phyloP scores from a whole-genome alignment of 148 eudicot genomes.

The Rhododendron ferrugineum region DNA sequence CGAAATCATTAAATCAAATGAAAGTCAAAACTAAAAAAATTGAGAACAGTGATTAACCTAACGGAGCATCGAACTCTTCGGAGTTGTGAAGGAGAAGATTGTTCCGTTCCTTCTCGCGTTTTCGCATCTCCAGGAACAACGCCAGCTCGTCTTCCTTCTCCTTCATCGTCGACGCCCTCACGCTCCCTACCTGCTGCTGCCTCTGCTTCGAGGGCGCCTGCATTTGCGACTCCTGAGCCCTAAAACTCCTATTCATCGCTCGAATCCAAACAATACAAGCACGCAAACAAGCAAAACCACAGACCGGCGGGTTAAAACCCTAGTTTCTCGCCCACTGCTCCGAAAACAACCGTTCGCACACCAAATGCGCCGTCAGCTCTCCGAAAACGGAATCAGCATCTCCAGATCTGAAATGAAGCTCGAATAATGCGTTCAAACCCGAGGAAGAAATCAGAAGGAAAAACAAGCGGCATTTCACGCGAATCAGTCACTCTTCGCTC shows the following conservation, averaged over 20 bases:
- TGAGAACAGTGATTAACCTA: slow-evolving; percentile 23
- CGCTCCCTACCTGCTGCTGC: slow-evolving; percentile 45
- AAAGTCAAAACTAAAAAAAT: not conserved
- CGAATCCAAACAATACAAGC: slow-evolving; percentile 6
- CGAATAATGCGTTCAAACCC: slow-evolving; percentile 19
- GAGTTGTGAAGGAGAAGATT: slow-evolving; percentile 62
- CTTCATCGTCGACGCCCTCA: slow-evolving; percentile 44
- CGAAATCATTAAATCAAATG: not conserved
- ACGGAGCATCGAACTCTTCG: slow-evolving; percentile 57
- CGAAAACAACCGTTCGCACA: not conserved
- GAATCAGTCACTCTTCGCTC: not conserved
- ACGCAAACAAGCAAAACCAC: slow-evolving; percentile 10
- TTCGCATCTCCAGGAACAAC: slow-evolving; percentile 86
- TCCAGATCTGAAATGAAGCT: slow-evolving; percentile 30
- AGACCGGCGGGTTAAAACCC: slow-evolving; percentile 9
- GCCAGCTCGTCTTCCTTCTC: slow-evolving; percentile 90
- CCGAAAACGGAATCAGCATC: slow-evolving; percentile 3
- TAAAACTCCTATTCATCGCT: slow-evolving; percentile 81
- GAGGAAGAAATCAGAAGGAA: slow-evolving; percentile 1
- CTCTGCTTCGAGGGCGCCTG: slow-evolving; percentile 43
- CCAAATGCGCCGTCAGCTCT: slow-evolving; percentile 10
- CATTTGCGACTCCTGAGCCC: slow-evolving; percentile 71
- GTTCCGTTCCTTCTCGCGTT: slow-evolving; percentile 69
- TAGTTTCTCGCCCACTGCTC: slow-evolving; percentile 20
- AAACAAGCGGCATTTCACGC: not conserved